phyloP scores from a whole-genome alignment of 345 rosid genomes.

The Lagerstroemia speciosa region DNA sequence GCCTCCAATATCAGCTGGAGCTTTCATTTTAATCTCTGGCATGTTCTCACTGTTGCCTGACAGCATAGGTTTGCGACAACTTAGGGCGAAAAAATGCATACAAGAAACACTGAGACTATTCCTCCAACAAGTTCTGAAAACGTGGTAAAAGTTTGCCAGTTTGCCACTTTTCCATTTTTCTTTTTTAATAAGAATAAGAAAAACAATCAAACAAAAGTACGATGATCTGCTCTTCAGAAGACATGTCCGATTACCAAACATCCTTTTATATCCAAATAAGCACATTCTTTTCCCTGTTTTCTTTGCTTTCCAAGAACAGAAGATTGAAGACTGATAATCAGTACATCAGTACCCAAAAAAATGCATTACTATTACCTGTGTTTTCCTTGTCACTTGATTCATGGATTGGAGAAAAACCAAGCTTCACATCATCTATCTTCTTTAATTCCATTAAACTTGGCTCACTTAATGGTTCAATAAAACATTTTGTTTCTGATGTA shows the following conservation, averaged over 20 bases:
- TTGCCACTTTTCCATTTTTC: background rate
- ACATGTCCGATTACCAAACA: background rate
- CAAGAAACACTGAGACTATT: background rate
- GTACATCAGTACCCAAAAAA: background rate
- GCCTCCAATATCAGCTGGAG: background rate
- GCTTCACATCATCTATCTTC: background rate
- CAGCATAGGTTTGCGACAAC: conserved; percentile 5
- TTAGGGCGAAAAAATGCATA: background rate
- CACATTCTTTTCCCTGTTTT: background rate
- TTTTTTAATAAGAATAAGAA: background rate
- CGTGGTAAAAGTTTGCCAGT: background rate
- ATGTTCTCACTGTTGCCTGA: conserved; percentile 7
- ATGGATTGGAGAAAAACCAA: background rate
- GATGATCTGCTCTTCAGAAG: background rate
- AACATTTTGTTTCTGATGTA: conserved; percentile 15
- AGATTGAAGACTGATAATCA: background rate
- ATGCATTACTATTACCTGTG: background rate
- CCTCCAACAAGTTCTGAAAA: background rate
- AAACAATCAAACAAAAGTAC: background rate
- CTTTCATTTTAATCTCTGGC: conserved; percentile 1
- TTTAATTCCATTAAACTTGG: conserved; percentile 8
- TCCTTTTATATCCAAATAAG: background rate
- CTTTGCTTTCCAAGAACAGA: background rate
- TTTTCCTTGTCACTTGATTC: background rate
- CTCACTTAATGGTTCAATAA: conserved; percentile 10